Evolutionary conservation across 2,329 filamentous ascomycete genomes (phyloP), one percentile per base, ranked within the genome.

Genomic region (Apiospora marii): DNA sequence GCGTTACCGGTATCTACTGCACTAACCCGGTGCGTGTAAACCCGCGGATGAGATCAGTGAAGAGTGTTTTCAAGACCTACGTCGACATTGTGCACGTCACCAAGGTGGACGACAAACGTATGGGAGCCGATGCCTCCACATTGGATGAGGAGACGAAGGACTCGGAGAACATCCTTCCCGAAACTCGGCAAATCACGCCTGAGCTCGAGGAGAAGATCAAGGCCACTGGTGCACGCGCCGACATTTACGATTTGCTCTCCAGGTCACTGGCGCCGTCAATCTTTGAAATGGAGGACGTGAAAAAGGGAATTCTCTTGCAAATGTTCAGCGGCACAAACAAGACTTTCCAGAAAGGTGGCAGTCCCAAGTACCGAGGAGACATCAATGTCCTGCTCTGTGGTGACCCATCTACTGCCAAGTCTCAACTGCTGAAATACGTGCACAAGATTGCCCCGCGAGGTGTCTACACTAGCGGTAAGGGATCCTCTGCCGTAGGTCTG

Each of bases 291-390:
- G 96, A 99, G 77, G 96, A 99, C 79, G 95, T 98, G 68, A 99
- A 99, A 87, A 99, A 99, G 84, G 96, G 96, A 14, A 98, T 99
- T 74, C 87, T 99, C 14, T 91, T 99, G 4, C 96, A 99, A 80
- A 90, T 99, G 53, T 99, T 99, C 81, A 96, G 96, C 49, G 96
- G 96, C 72, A 98, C 96, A 46, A 99, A 99, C 87, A 99, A 99
- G 85, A 94, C 94, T 0, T 99, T 99, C 82, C 91, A 97, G 73
- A 98, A 98, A 83, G 96, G 96, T 72, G 96, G 95, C 72, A 98
- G 94, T 79, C 96, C 96, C 8, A 95, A 93, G 78, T 99, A 99
- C 82, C 91, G 96, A 85, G 96, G 96, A 74, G 96, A 99, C 82
- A 98, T 99, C 85, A 99, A 99, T 81, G 90, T 99, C 69, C 88